Conservation (phyloP, 192 early-diverging fungal species). For the Coemansia sp. region DNA sequence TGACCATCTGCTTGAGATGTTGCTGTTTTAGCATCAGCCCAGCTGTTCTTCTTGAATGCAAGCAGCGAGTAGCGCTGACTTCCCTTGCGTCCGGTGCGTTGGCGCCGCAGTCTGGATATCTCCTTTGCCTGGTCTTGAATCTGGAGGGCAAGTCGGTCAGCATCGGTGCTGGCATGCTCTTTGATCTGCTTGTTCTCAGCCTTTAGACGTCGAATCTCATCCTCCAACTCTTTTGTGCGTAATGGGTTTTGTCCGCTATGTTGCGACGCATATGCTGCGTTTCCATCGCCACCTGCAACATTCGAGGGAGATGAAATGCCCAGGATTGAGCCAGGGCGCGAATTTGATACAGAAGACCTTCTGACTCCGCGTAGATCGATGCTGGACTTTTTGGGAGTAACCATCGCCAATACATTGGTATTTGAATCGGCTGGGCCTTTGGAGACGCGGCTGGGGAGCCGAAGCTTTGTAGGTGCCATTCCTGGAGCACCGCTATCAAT, state of each 20-base stretch:
- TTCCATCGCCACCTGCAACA: neutral
- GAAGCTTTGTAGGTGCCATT: conserved; percentile 38
- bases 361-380: neutral
- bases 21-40: conserved; percentile 27
- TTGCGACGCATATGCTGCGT: neutral
- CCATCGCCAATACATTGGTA: neutral
- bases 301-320: neutral
- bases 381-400: conserved; percentile 10
- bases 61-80: conserved; percentile 44
- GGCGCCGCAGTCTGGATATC: conserved; percentile 38
- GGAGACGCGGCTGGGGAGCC: conserved; percentile 32
- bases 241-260: neutral
- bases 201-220: conserved; percentile 28
- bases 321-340: conserved; percentile 19
- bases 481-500: conserved; percentile 7
- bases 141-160: conserved; percentile 35
- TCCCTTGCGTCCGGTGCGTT: conserved; percentile 35
- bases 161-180: conserved; percentile 21
- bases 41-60: conserved; percentile 39
- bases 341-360: neutral
- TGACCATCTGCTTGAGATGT: neutral
- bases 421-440: conserved; percentile 9
- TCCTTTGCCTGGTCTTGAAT: conserved; percentile 51
- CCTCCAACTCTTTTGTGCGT: conserved; percentile 18
- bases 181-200: conserved; percentile 17